These are phyloP conservation scores for Clonostachys chloroleuca DNA, from an alignment of 2,329 filamentous ascomycete genomes.

Conservation along the genomic window DNA sequence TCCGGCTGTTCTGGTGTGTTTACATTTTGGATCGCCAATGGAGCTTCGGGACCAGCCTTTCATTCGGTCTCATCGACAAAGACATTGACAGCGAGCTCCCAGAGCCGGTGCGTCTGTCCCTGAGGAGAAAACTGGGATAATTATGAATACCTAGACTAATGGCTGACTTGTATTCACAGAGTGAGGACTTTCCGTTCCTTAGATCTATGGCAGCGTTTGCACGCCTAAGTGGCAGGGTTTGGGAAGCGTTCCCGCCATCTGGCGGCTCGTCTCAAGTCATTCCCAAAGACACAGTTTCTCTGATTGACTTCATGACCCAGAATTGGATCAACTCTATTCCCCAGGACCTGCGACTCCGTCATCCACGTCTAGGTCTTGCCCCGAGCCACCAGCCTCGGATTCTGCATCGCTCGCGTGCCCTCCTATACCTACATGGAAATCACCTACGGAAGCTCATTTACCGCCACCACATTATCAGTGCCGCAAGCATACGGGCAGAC, in stretches of 20 bases:
- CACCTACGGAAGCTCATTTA: too few relatives aligned
- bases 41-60: constrained; percentile 45
- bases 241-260: constrained; percentile 34
- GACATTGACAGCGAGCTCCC: too few relatives aligned
- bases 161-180: too few relatives aligned
- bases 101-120: too few relatives aligned
- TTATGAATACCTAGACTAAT: too few relatives aligned
- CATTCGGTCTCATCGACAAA: constrained; percentile 38
- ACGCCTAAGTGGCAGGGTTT: constrained; percentile 25
- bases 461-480: too few relatives aligned
- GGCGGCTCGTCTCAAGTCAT: constrained; percentile 7
- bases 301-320: constrained; percentile 33
- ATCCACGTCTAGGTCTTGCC: constrained; percentile 26
- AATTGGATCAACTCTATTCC: constrained; percentile 41
- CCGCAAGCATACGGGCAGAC: too few relatives aligned
- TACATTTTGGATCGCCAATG: constrained; percentile 46
- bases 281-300: constrained; percentile 14
- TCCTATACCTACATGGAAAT: too few relatives aligned
- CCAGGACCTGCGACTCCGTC: constrained; percentile 25
- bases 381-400: constrained; percentile 16
- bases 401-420: too few relatives aligned
- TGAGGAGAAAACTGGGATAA: too few relatives aligned
- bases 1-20: constrained; percentile 42
- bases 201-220: constrained; percentile 2
- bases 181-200: too few relatives aligned